Evolutionary conservation across 768 basidiomycete species (phyloP), one percentile per base, ranked within the genome.

Genomic region (Suillus spraguei): DNA sequence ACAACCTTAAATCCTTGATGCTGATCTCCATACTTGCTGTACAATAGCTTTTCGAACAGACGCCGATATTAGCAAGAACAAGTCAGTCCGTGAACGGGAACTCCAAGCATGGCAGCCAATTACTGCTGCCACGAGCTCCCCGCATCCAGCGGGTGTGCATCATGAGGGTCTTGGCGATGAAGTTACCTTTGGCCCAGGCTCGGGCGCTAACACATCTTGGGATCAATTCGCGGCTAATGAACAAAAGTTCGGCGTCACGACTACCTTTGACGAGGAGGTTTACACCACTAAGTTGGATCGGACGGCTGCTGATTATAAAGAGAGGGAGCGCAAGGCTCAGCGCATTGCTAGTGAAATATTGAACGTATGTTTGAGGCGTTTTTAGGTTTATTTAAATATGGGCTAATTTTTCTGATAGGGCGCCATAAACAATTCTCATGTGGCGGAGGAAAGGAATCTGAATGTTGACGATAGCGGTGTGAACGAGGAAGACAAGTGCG

Each of bases 401-500:
- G 56, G 33, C 64, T 69, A 59, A 69, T 52, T 33, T 24, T 60
- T 55, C 65, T 65, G 55, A 49, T 71, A 94, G 92, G 75, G 82
- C 54, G 65, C 80, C 13, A 80, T 88, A 4, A 87, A 75, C 69
- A 99, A 98, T 76, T 79, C 87, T 0, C 97, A 99, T 74, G 76
- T 99, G 58, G 88, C 90, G 49, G 97, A 99, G 76, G 97, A 99
- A 78, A 87, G 97, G 71, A 77, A 81, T 65, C 68, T 85, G 64
- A 70, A 73, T 39, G 76, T 85, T 20, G 90, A 93, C 72, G 90
- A 91, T 66, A 89, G 84, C 63, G 89, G 87, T 46, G 75, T 81
- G 63, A 95, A 96, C 73, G 97, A 99, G 79, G 97, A 99, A 77
- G 97, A 99, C 80, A 96, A 94, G 97, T 98, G 66, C 70, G 86